phyloP scores from a whole-genome alignment of 2,329 filamentous ascomycete species.

The Bipolaris oryzae region DNA sequence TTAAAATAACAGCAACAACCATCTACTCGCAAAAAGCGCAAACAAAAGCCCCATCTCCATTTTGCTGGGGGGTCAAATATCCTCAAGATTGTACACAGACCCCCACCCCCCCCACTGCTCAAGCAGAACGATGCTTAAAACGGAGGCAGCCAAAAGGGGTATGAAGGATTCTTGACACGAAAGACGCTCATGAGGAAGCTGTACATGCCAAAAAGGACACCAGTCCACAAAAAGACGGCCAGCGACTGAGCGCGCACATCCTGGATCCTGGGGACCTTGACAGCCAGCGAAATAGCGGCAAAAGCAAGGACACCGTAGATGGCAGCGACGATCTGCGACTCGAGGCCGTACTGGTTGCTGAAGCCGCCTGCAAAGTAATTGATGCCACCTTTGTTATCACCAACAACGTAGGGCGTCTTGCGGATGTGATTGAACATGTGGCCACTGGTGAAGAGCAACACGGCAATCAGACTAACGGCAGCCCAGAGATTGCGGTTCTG shows the following conservation, averaged over 20 bases:
- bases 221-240: constrained; percentile 79
- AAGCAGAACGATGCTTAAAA: constrained; percentile 62
- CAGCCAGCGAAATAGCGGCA: constrained; percentile 83
- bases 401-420: constrained; percentile 89
- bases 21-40: background rate
- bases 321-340: constrained; percentile 92
- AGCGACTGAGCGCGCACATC: constrained; percentile 80
- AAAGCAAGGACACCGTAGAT: constrained; percentile 86
- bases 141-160: constrained; percentile 91
- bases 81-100: background rate
- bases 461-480: constrained; percentile 81
- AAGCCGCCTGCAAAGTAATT: constrained; percentile 91
- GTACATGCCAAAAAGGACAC: constrained; percentile 80
- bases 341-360: constrained; percentile 89
- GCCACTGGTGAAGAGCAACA: constrained; percentile 91
- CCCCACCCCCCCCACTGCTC: background rate
- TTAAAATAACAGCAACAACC: background rate
- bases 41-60: background rate
- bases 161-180: constrained; percentile 90
- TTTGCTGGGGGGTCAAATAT: background rate
- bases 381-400: constrained; percentile 83
- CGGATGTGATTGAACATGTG: constrained; percentile 99
- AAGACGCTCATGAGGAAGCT: constrained; percentile 95
- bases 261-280: constrained; percentile 89
- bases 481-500: constrained; percentile 96